Percentiles rank a stretch among this genome's conserved stretches.
phyloP scores from a whole-genome alignment of 2,329 filamentous ascomycete species.

The Tolypocladium nubicola region DNA sequence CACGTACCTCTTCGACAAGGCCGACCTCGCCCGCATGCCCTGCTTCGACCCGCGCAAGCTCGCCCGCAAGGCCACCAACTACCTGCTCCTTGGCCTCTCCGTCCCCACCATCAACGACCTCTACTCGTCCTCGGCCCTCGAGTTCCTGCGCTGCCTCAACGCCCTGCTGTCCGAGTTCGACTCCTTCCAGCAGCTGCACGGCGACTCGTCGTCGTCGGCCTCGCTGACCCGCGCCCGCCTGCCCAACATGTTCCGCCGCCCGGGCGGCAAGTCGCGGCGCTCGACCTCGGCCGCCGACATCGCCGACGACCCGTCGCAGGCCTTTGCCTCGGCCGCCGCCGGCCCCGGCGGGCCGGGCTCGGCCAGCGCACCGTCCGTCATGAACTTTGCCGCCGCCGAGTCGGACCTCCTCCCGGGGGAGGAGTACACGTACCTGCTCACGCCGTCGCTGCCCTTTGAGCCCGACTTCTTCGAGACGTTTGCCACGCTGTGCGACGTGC shows the following conservation, averaged over 20 bases:
- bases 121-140: constrained; percentile 65
- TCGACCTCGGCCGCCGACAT: constrained; percentile 38
- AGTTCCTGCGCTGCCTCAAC: constrained; percentile 82
- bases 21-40: constrained; percentile 70
- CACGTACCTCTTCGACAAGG: constrained; percentile 80
- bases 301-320: constrained; percentile 16
- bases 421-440: constrained; percentile 80
- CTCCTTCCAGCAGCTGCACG: constrained; percentile 79
- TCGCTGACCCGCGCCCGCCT: constrained; percentile 69
- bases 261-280: constrained; percentile 45
- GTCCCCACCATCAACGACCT: constrained; percentile 84
- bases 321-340: constrained; percentile 8
- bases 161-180: constrained; percentile 86
- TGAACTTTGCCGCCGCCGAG: constrained; percentile 48
- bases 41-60: constrained; percentile 80
- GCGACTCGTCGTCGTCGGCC: constrained; percentile 47
- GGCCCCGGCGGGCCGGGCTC: constrained; percentile 15
- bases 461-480: constrained; percentile 97
- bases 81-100: constrained; percentile 83
- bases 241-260: constrained; percentile 72
- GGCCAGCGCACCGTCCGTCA: constrained; percentile 29
- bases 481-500: constrained; percentile 84
- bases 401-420: constrained; percentile 67
- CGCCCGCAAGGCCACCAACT: constrained; percentile 83
- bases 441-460: constrained; percentile 88